Base-by-base conservation (phyloP, 2,329 filamentous ascomycete genomes). In the Trichoderma semiorbis region DNA sequence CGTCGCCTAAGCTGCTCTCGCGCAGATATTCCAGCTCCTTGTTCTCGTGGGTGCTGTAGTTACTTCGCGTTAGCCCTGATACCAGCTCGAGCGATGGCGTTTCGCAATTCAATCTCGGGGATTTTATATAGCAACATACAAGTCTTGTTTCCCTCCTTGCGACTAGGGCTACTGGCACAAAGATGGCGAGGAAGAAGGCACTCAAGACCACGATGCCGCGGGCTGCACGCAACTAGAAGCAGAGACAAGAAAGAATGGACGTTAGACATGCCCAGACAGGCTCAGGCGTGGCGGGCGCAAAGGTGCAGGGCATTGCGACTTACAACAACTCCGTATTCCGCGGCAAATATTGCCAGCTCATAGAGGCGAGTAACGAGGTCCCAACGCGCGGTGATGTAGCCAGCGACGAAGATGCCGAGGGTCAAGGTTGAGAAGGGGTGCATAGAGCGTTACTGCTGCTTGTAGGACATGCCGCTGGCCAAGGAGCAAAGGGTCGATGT, bases 311-410 rank as follows among this genome's bases (percentile, higher is more conserved):
- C 47, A 34, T 30, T 63, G 24, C 50, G 55, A 85, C 92, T 79
- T 85, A 97, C 94, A 81, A 98, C 92, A 78, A 99, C 96, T 80
- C 95, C 94, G 93, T 98, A 93, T 83, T 98, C 93, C 94, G 95
- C 98, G 77, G 97, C 96, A 82, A 98, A 99, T 76, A 97, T 92
- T 77, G 94, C 93, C 78, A 99, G 90, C 84, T 99, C 95, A 91
- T 98, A 97, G 78, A 98, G 88, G 79, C 95, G 92, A 78, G 95
- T 98, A 77, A 98, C 94, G 74, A 99, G 91, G 84, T 98, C 96
- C 95, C 96, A 99, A 87, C 96, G 93, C 81, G 96, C 96, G 84
- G 96, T 99, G 83, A 95, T 98, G 88, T 99, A 99, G 83, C 96
- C 96, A 85, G 96, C 95, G 88, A 98, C 92, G 87, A 99, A 99